Evolutionary conservation across 2,329 filamentous ascomycete species (phyloP), one percentile per base, ranked within the genome.

Genomic region (Helicocarpus griseus): DNA sequence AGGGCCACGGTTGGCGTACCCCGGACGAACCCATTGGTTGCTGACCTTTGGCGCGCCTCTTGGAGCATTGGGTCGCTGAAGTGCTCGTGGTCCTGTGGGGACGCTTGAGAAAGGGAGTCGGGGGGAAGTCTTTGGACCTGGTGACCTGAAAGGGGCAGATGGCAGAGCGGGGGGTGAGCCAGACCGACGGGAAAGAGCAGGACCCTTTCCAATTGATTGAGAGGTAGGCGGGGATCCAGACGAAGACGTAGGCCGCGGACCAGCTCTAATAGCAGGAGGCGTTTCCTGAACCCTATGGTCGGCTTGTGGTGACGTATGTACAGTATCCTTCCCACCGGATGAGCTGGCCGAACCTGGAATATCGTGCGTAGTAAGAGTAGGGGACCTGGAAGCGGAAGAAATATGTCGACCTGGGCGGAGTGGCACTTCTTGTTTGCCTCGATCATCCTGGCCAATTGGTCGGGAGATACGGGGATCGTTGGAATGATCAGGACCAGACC

Each of bases 41-140:
- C 63, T 69, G 14, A 45, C 56, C 51, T 71, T 72, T 3, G 63
- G 56, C 17, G 61, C 57, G 5, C 62, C 62, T 26, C 67, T 61
- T 9, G 65, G 62, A 13, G 59, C 59, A 33, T 62, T 54, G 6
- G 60, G 58, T 45, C 65, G 63, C 52, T 67, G 64, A 43, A 66
- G 61, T 5, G 69, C 69, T 48, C 70, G 68, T 31, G 70, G 69
- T 3, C 68, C 70, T 7, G 69, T 72, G 11, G 70, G 70, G 19
- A 72, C 67, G 31, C 57, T 67, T 8, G 66, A 62, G 24, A 64
- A 56, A 44, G 63, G 60, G 58, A 66, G 64, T 11, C 61, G 62
- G 19, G 69, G 69, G 3, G 69, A 71, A 5, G 66, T 69, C 9
- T 63, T 63, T 1, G 63, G 57, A 50, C 63, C 60, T 17, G 31